Conservation (phyloP, 345 rosid genomes). For the Durio zibethinus region DNA sequence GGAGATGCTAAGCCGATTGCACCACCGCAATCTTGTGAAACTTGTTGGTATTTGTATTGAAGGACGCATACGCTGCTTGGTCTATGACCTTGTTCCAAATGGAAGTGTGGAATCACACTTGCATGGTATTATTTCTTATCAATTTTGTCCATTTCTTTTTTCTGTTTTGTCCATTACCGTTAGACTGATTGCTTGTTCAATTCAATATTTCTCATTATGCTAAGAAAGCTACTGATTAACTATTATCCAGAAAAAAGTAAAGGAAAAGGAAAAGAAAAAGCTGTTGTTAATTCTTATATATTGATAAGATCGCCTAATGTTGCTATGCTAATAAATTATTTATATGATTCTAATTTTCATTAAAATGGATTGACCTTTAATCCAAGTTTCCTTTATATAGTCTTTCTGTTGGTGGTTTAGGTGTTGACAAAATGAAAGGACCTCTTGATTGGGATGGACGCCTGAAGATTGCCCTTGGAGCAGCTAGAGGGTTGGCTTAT, state of each 20-base stretch:
- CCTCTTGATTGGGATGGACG: constrained; percentile 98
- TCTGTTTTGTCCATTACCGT: not conserved
- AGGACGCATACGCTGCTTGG: constrained; percentile 80
- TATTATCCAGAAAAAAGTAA: not conserved
- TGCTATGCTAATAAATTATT: not conserved
- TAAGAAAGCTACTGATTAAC: constrained; percentile 5
- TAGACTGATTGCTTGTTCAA: not conserved
- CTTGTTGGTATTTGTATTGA: constrained; percentile 93
- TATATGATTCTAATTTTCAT: not conserved
- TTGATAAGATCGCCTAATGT: not conserved
- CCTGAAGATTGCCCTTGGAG: constrained; percentile 96
- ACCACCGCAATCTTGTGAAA: constrained; percentile 98
- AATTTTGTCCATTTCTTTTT: not conserved
- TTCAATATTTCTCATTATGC: not conserved
- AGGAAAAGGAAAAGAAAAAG: not conserved
- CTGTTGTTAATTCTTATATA: not conserved
- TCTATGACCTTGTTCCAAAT: constrained; percentile 88
- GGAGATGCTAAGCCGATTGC: constrained; percentile 98
- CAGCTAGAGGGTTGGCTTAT: constrained; percentile 97
- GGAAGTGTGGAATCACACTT: constrained; percentile 99
- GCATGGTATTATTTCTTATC: constrained; percentile 62
- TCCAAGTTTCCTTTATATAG: not conserved
- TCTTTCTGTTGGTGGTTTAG: constrained; percentile 30
- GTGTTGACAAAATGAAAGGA: constrained; percentile 56
- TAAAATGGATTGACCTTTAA: not conserved